These are phyloP conservation scores for Apiospora koreana DNA, from an alignment of 2,329 filamentous ascomycete genomes.

Conservation along the genomic window DNA sequence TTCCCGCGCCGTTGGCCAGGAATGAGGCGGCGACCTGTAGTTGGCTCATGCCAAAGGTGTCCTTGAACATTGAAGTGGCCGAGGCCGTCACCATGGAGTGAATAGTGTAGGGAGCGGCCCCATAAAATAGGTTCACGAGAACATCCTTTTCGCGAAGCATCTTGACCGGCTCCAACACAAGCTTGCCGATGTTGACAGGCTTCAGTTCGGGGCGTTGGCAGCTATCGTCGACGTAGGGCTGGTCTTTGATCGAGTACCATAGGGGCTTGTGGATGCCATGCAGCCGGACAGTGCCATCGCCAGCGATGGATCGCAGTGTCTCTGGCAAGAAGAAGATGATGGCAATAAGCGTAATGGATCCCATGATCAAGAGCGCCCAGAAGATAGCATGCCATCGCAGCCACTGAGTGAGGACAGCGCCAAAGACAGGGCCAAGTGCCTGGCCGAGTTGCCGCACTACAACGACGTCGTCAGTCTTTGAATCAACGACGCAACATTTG, in stretches of 20 bases:
- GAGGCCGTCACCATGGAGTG: constrained; percentile 50
- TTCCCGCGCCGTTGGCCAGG: constrained; percentile 33
- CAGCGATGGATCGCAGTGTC: constrained; percentile 29
- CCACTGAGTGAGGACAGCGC: constrained; percentile 30
- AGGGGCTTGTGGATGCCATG: constrained; percentile 28
- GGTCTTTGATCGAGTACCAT: constrained; percentile 16
- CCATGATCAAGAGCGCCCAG: constrained; percentile 28
- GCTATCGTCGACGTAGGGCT: constrained; percentile 15
- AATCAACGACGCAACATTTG: background rate
- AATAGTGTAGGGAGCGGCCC: constrained; percentile 36
- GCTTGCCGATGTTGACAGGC: constrained; percentile 32
- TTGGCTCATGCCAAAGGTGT: constrained; percentile 25
- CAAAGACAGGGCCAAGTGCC: constrained; percentile 35
- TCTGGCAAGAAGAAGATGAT: constrained; percentile 29
- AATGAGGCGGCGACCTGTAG: constrained; percentile 27
- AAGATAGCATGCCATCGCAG: constrained; percentile 34
- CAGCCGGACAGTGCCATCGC: constrained; percentile 26
- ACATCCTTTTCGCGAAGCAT: constrained; percentile 37
- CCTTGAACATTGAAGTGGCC: constrained; percentile 38
- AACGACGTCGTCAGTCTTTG: background rate
- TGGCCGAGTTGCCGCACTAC: constrained; percentile 30
- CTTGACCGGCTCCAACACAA: constrained; percentile 27
- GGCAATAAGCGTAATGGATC: constrained; percentile 21
- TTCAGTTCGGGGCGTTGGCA: constrained; percentile 24
- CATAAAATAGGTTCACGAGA: constrained; percentile 35